Percentiles rank a stretch among this genome's conserved stretches.
Evolutionary conservation across 1,284 basidiomycete genomes (phyloP).

Genomic region (Rhodotorula sp.): DNA sequence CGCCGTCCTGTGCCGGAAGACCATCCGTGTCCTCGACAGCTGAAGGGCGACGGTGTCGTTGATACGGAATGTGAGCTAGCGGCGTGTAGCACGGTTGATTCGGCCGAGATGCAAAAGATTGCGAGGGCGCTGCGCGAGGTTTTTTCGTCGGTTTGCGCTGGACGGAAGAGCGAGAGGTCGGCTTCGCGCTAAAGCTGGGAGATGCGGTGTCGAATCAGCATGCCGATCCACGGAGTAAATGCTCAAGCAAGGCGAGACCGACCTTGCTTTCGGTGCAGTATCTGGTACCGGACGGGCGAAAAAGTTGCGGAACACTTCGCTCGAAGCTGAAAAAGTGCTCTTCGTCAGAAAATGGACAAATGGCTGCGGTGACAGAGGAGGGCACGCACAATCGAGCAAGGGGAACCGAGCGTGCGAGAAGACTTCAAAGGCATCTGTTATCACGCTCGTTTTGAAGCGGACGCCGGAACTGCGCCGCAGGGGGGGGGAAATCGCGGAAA

Average conservation of each 20-base stretch:
- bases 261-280: too few species aligned
- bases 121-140: neutral
- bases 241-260: too few species aligned
- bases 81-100: neutral
- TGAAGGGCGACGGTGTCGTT: neutral
- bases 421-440: slow-evolving; percentile 83
- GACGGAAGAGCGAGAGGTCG: neutral
- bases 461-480: slow-evolving; percentile 63
- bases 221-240: too few species aligned
- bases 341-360: slow-evolving; percentile 7
- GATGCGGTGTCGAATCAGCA: too few species aligned
- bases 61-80: neutral
- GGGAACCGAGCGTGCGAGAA: slow-evolving; percentile 90
- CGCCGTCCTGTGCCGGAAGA: neutral
- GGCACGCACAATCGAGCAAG: slow-evolving; percentile 59
- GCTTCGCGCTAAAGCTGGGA: neutral
- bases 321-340: slow-evolving; percentile 62
- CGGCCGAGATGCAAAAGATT: neutral
- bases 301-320: slow-evolving; percentile 63
- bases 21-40: neutral
- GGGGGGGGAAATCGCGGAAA: too few species aligned
- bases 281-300: too few species aligned
- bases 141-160: neutral
- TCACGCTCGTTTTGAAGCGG: slow-evolving; percentile 80
- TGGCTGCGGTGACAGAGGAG: slow-evolving; percentile 1